Evolutionary conservation across 139 green algal species (phyloP), one percentile per base, ranked within the genome.

Genomic region (Picochlorum sp.): DNA sequence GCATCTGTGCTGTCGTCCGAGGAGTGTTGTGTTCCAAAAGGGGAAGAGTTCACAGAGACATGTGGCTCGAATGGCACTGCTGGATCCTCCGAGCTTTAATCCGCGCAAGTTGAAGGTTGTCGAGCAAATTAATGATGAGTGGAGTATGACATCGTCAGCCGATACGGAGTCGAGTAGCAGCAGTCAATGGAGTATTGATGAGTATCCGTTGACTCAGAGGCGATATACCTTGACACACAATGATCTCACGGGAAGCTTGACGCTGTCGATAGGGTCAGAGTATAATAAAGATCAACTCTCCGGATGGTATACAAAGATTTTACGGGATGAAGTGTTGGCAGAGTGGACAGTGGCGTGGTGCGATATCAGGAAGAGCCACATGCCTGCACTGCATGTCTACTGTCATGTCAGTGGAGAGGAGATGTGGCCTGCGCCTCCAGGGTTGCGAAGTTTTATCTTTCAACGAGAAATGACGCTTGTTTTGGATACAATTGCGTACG

Each of bases 211-310:
- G 34, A 41, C 34, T 41, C 34, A 54, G 14, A 66, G 88, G 2
- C 62, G 72, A n/a, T 96, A 96, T 76, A 96, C 90, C 1, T 74
- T 96, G 7, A 96, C 90, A 1, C 90, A 96, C 73, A 95, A 95
- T 63, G 90, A 96, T 67, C 56, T 96, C 0, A 96, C 90, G 1
- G 90, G 84, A 23, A 77, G 74, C 32, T 75, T 96, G 14, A 50
- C 69, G 15, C 72, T 96, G 4, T 81, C 87, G 3, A 83, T 96
- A 61, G 89, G 87, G 10, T 30, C 49, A 0, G 65, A 87, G 4
- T 91, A 85, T 79, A 95, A 96, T 69, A n/a, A 45, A 16, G 11
- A 57, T 11, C 88, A 95, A 69, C 79, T 95, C 10, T 82, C 80
- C 5, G 82, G 85, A 20, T 91, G 88, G 78, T 89, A 86, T 68